phyloP scores from a whole-genome alignment of 2,329 filamentous ascomycete species.

The Xenoacremonium recifei region DNA sequence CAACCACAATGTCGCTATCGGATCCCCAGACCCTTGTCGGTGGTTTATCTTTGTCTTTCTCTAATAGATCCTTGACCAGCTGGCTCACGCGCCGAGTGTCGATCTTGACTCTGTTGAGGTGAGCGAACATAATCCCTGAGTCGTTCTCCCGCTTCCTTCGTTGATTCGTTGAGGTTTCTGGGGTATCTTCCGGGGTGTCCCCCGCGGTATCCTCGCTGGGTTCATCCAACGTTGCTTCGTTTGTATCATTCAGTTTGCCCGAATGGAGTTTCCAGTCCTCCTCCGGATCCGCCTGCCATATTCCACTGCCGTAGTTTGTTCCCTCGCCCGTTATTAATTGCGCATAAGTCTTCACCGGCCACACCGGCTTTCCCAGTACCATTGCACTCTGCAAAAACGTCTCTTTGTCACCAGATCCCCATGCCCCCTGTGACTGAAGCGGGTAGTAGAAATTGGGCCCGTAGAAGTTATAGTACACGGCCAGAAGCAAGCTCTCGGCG shows the following conservation, averaged over 20 bases:
- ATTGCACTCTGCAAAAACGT: slow-evolving; percentile 21
- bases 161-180: background rate
- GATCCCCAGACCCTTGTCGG: slow-evolving; percentile 17
- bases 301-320: slow-evolving; percentile 22
- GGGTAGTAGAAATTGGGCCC: slow-evolving; percentile 19
- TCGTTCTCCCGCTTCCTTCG: background rate
- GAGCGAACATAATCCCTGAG: slow-evolving; percentile 21
- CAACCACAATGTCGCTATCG: slow-evolving; percentile 9
- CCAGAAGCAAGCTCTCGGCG: slow-evolving; percentile 20
- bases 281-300: slow-evolving; percentile 25
- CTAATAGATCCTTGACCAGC: slow-evolving; percentile 7
- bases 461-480: slow-evolving; percentile 24
- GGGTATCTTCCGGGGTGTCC: background rate
- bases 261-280: slow-evolving; percentile 15
- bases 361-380: slow-evolving; percentile 17
- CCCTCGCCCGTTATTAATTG: slow-evolving; percentile 7
- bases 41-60: slow-evolving; percentile 8
- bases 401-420: slow-evolving; percentile 24
- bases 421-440: slow-evolving; percentile 25
- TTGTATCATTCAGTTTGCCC: background rate
- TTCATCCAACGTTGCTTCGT: too few relatives aligned
- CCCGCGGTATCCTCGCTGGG: too few relatives aligned
- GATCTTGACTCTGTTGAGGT: slow-evolving; percentile 24
- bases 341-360: slow-evolving; percentile 15
- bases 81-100: slow-evolving; percentile 14